phyloP scores from a whole-genome alignment of 1,284 basidiomycete species.

The Exobasidium cylindrosporum region DNA sequence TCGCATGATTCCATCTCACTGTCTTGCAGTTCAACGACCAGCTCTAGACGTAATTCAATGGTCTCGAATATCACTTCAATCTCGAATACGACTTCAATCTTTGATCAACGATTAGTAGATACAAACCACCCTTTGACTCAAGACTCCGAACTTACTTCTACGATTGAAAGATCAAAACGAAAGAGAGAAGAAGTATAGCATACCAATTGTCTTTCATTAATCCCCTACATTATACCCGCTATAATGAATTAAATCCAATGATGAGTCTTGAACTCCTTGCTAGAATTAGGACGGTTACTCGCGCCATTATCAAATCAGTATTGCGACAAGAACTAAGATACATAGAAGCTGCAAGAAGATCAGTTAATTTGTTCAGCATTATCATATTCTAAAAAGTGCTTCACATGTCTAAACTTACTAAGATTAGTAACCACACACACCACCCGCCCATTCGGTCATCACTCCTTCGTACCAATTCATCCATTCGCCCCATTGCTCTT shows the following conservation, averaged over 20 bases:
- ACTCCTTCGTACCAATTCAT: slow-evolving; percentile 39
- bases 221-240: too few relatives aligned
- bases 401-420: slow-evolving; percentile 22
- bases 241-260: too few relatives aligned
- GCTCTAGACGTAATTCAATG: background rate
- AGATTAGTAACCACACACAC: slow-evolving; percentile 53
- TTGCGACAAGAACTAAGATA: background rate
- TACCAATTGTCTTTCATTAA: too few relatives aligned
- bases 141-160: too few relatives aligned
- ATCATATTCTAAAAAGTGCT: too few relatives aligned
- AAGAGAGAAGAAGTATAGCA: too few relatives aligned
- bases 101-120: background rate
- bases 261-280: too few relatives aligned
- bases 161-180: too few relatives aligned
- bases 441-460: slow-evolving; percentile 51
- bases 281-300: too few relatives aligned
- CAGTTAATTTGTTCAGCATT: too few relatives aligned
- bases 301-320: background rate
- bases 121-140: background rate
- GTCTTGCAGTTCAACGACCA: background rate
- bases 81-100: too few relatives aligned
- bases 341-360: background rate
- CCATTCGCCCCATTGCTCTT: slow-evolving; percentile 48
- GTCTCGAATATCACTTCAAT: background rate
- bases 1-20: background rate